A percentile compares a stretch with the other conserved stretches of the same genome.
Evolutionary conservation across 1,139 yeast genomes (phyloP).

Genomic region (Yamadazyma friedrichii): DNA sequence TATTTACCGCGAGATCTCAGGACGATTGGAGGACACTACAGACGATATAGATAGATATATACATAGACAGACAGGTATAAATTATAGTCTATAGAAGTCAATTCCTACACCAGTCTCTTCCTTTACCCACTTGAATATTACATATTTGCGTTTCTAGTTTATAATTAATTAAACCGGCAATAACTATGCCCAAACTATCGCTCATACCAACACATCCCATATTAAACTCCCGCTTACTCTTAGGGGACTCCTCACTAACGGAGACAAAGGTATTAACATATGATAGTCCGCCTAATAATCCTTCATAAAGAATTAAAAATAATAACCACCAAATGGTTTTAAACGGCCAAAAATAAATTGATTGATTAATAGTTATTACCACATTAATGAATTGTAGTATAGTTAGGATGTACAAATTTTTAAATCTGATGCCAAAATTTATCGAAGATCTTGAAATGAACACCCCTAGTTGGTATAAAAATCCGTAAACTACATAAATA

Average conservation of each 20-base stretch:
- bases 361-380: conserved; percentile 57
- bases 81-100: not conserved
- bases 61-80: not conserved
- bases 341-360: conserved; percentile 60
- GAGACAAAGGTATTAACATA: conserved; percentile 85
- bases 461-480: conserved; percentile 88
- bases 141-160: conserved; percentile 77
- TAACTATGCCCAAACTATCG: conserved; percentile 82
- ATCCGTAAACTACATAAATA: conserved; percentile 90
- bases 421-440: conserved; percentile 57
- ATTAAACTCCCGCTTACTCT: conserved; percentile 71
- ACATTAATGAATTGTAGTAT: conserved; percentile 69
- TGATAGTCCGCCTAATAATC: conserved; percentile 83
- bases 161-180: conserved; percentile 76
- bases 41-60: no score
- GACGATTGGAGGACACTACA: no score
- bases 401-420: conserved; percentile 59
- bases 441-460: conserved; percentile 87
- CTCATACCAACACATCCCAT: conserved; percentile 94
- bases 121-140: conserved; percentile 59
- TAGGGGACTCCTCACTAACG: conserved; percentile 63
- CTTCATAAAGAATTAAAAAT: conserved; percentile 75
- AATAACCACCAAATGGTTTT: conserved; percentile 56
- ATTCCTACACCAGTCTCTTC: conserved; percentile 59
- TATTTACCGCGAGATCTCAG: no score